Conservation (phyloP, 2,329 filamentous ascomycete species). For the Pyrenochaeta sp. region DNA sequence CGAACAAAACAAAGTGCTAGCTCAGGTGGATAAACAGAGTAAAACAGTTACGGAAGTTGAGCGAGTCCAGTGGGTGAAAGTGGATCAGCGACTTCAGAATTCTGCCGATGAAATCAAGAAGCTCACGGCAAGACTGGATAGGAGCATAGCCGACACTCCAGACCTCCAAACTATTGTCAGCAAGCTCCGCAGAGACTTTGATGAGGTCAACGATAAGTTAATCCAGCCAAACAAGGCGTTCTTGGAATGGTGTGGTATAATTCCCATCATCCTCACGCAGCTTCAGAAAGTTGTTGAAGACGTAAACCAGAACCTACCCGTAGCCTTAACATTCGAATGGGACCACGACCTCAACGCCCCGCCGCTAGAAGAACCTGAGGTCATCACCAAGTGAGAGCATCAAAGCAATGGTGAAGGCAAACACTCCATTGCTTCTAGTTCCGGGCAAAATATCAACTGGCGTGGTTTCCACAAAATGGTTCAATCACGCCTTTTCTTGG, state of each 20-base stretch:
- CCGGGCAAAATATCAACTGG: too few relatives aligned
- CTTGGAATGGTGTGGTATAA: conserved; percentile 3
- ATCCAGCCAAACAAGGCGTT: conserved; percentile 13
- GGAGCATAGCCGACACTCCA: neutral
- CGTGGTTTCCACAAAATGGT: too few relatives aligned
- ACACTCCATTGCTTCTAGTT: neutral
- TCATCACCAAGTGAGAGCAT: neutral
- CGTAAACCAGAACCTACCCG: conserved; percentile 18
- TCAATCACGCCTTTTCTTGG: too few relatives aligned
- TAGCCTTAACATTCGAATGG: conserved; percentile 4
- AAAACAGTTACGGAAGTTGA: neutral
- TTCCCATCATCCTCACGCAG: conserved; percentile 7
- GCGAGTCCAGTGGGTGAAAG: conserved; percentile 2
- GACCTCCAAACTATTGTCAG: neutral
- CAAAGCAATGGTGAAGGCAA: neutral
- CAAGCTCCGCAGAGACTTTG: conserved; percentile 8
- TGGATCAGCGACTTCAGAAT: neutral
- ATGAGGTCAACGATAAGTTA: conserved; percentile 5
- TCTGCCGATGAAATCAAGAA: neutral
- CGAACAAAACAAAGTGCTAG: neutral
- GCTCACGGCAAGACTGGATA: neutral
- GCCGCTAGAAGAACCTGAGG: neutral
- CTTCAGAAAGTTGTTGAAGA: conserved; percentile 12
- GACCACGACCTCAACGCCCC: conserved; percentile 1
- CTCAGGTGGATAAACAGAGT: conserved; percentile 5